Evolutionary conservation across 2,329 filamentous ascomycete species (phyloP).

Genomic region (Calonectria pauciramosa): DNA sequence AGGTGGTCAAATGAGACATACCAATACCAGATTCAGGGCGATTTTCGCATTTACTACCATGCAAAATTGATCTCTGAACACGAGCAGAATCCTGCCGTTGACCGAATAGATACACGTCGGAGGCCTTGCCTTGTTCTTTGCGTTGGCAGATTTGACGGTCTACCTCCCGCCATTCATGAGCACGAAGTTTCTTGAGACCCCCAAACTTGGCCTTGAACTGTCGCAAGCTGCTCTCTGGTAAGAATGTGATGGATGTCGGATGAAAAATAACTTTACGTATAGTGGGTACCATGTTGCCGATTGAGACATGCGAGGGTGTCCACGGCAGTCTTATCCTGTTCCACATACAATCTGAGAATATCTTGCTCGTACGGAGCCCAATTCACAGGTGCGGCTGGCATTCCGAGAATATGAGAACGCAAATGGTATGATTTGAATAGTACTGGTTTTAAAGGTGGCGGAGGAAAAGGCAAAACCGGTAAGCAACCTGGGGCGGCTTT

Average conservation of each 20-base stretch:
- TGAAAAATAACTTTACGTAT: neutral
- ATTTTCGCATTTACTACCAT: neutral
- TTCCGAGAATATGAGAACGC: neutral
- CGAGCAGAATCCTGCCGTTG: neutral
- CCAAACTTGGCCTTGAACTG: slow-evolving; percentile 9
- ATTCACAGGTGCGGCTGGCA: neutral
- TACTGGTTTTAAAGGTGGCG: neutral
- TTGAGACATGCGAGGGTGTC: neutral
- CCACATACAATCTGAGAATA: neutral
- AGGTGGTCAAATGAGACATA: too few species aligned
- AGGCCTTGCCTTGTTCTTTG: neutral
- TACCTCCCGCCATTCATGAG: neutral
- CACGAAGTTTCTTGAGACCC: neutral
- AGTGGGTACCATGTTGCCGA: neutral
- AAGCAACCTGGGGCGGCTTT: neutral
- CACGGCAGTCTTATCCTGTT: neutral
- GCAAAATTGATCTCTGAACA: neutral
- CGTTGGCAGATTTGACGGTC: neutral
- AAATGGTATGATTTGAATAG: neutral
- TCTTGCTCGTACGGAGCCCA: neutral
- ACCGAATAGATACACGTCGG: neutral
- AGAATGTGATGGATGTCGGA: neutral
- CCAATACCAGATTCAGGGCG: neutral
- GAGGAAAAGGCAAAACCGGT: neutral
- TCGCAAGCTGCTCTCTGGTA: neutral